Percentiles rank a stretch among this genome's conserved stretches.
phyloP scores from a whole-genome alignment of 2,329 filamentous ascomycete genomes.

The Periconia sp. region DNA sequence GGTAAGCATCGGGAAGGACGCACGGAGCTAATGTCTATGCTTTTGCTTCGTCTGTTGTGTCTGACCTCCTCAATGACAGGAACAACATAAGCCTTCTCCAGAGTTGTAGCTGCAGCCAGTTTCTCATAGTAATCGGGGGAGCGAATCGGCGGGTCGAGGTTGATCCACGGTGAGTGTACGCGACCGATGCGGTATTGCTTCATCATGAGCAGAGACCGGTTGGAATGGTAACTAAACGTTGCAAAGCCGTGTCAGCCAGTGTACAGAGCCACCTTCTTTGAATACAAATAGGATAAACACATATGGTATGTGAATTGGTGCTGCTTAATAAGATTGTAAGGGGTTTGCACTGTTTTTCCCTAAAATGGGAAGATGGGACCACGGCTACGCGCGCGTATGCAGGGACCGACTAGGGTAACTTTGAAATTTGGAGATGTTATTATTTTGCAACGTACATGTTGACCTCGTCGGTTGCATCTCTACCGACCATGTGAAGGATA shows the following conservation, averaged over 20 bases:
- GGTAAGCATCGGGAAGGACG: conserved; percentile 13
- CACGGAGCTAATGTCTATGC: conserved; percentile 33
- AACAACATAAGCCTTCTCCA: conserved; percentile 13
- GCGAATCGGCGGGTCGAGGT: conserved; percentile 62
- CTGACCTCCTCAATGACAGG: conserved; percentile 6
- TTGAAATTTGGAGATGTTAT: not conserved
- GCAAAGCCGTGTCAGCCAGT: no score
- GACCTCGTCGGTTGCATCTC: conserved; percentile 62
- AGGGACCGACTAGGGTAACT: not conserved
- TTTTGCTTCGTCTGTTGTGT: conserved; percentile 18
- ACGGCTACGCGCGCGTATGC: conserved; percentile 4
- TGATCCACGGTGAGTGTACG: conserved; percentile 58
- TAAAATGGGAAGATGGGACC: conserved; percentile 9
- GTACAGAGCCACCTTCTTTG: not conserved
- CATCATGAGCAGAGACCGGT: conserved; percentile 58
- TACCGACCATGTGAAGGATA: conserved; percentile 63
- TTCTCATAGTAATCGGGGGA: conserved; percentile 46
- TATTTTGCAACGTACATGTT: conserved; percentile 50
- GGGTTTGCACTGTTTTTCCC: conserved; percentile 2
- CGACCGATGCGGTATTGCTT: conserved; percentile 63
- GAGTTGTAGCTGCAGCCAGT: conserved; percentile 1
- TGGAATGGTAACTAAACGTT: conserved; percentile 58
- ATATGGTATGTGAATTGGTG: not conserved
- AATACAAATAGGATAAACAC: not conserved
- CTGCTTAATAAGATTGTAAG: conserved; percentile 8